Evolutionary conservation across 2,329 filamentous ascomycete species (phyloP), one percentile per base, ranked within the genome.

Genomic region (Colletotrichum scovillei): DNA sequence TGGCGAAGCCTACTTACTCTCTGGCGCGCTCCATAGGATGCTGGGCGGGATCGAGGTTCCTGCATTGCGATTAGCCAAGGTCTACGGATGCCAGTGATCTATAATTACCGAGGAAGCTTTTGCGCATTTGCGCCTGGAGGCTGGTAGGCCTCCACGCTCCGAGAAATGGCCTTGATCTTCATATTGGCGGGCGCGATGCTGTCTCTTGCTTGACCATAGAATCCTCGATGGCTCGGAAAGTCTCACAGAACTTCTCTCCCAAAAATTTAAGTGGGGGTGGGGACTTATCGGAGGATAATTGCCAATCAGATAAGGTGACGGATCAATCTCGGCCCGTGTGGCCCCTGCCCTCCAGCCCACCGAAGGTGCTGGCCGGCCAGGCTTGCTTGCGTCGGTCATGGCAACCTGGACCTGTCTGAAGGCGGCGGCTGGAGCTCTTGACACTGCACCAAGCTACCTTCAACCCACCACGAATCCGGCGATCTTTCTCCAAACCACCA

Each of bases 21-120:
- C 95, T 88, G 59, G 95, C 95, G 79, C 95, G 89, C 84, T 97
- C 95, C 83, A 98, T 98, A 2, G 94, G 95, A 84, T 98, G 95
- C 73, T 96, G 89, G 55, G 94, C 92, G 32, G 95, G 93, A 84
- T 97, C 94, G 79, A 97, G 88, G 80, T 94, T 94, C 76, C 92
- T 89, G 73, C 14, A 28, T 30, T 52, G 3, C 7, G 11, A 55
- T 73, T 71, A 73, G 71, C 56, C 38, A 24, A 35, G 24, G 28
- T 60, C 57, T 22, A 9, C 58, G 38, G 8, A 9, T 28, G 24
- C 22, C 12, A 52, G 1, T 42, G 26, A 8, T 14, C n/a, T 3
- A 6, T 32, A 49, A 53, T 11, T 71, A 73, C 71, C 71, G 62
- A 46, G 92, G 90, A 78, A 90, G 86, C 79, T 91, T 92, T 65